Evolutionary conservation across 1,284 basidiomycete species (phyloP), one percentile per base, ranked within the genome.

Genomic region (Apiotrichum sp.): DNA sequence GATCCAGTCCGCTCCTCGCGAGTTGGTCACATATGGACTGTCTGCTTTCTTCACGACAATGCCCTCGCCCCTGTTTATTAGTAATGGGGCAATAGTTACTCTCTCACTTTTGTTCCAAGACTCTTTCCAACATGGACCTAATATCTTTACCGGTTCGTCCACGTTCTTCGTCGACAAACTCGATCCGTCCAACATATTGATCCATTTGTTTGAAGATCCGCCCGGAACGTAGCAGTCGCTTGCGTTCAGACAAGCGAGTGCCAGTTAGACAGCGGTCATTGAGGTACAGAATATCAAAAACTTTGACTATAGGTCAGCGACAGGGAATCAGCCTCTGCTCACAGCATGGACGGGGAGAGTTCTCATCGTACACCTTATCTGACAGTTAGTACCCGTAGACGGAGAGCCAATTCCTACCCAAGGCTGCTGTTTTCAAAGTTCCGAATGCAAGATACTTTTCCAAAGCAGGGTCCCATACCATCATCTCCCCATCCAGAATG

Each of bases 401-500:
- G 14, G n/a, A 56, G 9, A 9, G 42, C 39, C 22, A 22, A 42
- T 47, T 6, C 80, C 52, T 61, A 89, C 89, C 86, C 7, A 86
- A 77, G 1, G 91, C 92, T 35, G 90, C 89, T 0, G 89, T 89
- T 74, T 97, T 98, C 50, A 98, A 77, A 0, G 85, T 88, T 1
- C 93, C 93, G 63, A 98, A 97, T 0, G 92, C 88, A 10, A 93
- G 78, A 67, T 89, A 89, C 44, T 87, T 83, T 62, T 88, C 86
- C 0, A 88, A 84, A 2, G 87, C 79, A 0, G 93, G 93, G 71
- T 97, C 93, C 88, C 89, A 96, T 3, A 93, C 93, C 43, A 98
- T 78, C 93, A 98, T 96, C 73, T 98, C 93, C 0, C 93, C 93
- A 64, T 97, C 93, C 14, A 97, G 77, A 45, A 97, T 89, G 64